phyloP scores from a whole-genome alignment of 805 yeast genomes.

The Wickerhamomyces subpelliculosus region DNA sequence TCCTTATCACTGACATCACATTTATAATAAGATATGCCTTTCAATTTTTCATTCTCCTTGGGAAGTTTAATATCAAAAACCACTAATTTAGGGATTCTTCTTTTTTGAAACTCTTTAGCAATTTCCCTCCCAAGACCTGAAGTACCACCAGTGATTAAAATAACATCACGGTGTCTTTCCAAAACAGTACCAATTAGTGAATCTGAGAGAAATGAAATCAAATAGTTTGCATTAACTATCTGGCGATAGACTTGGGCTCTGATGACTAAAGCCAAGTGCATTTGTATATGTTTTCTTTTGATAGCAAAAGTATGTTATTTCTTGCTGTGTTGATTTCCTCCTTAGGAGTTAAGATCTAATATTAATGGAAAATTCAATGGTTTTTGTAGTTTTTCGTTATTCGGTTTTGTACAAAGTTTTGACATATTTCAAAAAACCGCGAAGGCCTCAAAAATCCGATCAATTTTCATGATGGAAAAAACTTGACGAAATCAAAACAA shows the following conservation, averaged over 20 bases:
- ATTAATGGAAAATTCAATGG: no score
- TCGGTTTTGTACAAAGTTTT: not conserved
- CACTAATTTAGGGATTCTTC: slow-evolving; percentile 44
- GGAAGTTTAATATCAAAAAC: slow-evolving; percentile 52
- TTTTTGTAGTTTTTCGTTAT: not conserved
- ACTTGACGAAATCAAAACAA: not conserved
- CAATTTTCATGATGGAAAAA: no score
- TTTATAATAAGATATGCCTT: slow-evolving; percentile 44
- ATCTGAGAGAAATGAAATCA: slow-evolving; percentile 22
- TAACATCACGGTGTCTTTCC: slow-evolving; percentile 51
- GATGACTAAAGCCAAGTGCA: not conserved
- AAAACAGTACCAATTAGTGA: slow-evolving; percentile 42
- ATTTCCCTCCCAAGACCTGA: slow-evolving; percentile 73
- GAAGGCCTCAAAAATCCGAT: not conserved
- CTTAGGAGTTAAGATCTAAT: no score
- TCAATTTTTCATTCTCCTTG: slow-evolving; percentile 19
- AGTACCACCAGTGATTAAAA: slow-evolving; percentile 78
- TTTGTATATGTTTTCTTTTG: not conserved
- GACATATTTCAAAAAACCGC: not conserved
- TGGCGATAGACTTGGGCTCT: slow-evolving; percentile 18
- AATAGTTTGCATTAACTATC: slow-evolving; percentile 2
- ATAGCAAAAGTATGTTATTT: not conserved
- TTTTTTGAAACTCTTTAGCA: slow-evolving; percentile 35
- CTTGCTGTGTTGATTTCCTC: no score
- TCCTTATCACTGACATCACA: slow-evolving; percentile 64